Evolutionary conservation across 495 filamentous ascomycete species (phyloP).

Genomic region (Penicillium longicatenatum): DNA sequence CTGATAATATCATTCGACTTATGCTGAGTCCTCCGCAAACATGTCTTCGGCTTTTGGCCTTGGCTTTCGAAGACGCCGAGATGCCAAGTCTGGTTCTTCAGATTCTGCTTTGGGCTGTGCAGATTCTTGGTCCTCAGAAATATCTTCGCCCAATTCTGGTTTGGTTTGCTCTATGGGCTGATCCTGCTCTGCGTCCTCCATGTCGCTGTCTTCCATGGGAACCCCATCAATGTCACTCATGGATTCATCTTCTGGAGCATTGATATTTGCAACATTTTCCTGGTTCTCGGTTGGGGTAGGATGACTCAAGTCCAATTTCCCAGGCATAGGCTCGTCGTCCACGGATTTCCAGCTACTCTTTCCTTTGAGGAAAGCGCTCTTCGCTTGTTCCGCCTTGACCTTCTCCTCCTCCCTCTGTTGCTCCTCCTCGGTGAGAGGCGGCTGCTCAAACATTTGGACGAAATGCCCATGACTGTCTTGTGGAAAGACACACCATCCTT

Average conservation of each 20-base stretch:
- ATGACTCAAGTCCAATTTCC: conserved; percentile 36
- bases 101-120: conserved; percentile 17
- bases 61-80: conserved; percentile 45
- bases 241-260: conserved; percentile 37
- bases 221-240: conserved; percentile 53
- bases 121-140: conserved; percentile 15
- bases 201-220: conserved; percentile 57
- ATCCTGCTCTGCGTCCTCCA: conserved; percentile 38
- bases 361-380: conserved; percentile 40
- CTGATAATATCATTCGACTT: conserved; percentile 13
- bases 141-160: conserved; percentile 3
- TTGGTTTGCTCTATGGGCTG: conserved; percentile 44
- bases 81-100: conserved; percentile 26
- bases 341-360: conserved; percentile 74
- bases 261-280: conserved; percentile 8
- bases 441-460: conserved; percentile 69
- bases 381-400: conserved; percentile 42
- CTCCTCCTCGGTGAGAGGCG: conserved; percentile 60
- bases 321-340: conserved; percentile 53
- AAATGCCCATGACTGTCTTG: conserved; percentile 74
- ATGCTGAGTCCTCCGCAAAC: conserved; percentile 73
- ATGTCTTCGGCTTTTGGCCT: conserved; percentile 90
- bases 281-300: conserved; percentile 2
- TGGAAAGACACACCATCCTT: conserved; percentile 86
- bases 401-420: conserved; percentile 53